Percentiles rank a stretch among this genome's conserved stretches.
Evolutionary conservation across 192 early-diverging fungal species (phyloP).

Genomic region (Lobulomyces angularis): DNA sequence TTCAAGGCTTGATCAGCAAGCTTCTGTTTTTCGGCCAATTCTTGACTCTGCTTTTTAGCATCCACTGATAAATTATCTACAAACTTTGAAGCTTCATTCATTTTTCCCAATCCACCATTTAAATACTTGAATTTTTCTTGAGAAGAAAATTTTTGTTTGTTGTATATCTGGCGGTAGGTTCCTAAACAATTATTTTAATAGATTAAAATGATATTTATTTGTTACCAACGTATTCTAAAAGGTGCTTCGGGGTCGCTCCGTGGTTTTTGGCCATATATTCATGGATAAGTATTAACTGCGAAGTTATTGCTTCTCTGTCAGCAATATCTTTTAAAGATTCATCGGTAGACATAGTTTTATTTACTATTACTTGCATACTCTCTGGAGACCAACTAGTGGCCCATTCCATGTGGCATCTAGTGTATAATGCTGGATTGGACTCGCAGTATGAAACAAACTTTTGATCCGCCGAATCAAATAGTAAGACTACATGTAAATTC

Average conservation of each 20-base stretch:
- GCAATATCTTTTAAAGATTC: background rate
- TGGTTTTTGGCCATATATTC: conserved; percentile 6
- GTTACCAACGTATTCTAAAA: background rate
- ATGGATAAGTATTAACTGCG: conserved; percentile 22
- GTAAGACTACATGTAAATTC: conserved; percentile 37
- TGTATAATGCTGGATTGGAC: conserved; percentile 44
- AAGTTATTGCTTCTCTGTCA: conserved; percentile 15
- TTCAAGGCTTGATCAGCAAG: conserved; percentile 42
- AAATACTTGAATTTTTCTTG: conserved; percentile 36
- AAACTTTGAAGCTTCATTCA: conserved; percentile 37
- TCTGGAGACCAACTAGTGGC: conserved; percentile 29
- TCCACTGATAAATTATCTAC: conserved; percentile 41
- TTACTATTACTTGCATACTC: conserved; percentile 25
- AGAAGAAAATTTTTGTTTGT: conserved; percentile 14
- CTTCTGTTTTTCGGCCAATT: conserved; percentile 40
- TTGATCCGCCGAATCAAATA: conserved; percentile 27
- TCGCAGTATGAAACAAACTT: conserved; percentile 28
- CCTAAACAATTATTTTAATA: conserved; percentile 25
- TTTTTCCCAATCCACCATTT: conserved; percentile 35
- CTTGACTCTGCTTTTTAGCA: conserved; percentile 27
- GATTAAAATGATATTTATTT: conserved; percentile 20
- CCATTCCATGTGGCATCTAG: conserved; percentile 38
- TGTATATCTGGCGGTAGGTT: conserved; percentile 31
- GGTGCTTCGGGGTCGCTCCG: no score
- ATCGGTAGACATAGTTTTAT: conserved; percentile 6